Conservation (phyloP, 768 basidiomycete genomes). For the Coprinellus micaceus region DNA sequence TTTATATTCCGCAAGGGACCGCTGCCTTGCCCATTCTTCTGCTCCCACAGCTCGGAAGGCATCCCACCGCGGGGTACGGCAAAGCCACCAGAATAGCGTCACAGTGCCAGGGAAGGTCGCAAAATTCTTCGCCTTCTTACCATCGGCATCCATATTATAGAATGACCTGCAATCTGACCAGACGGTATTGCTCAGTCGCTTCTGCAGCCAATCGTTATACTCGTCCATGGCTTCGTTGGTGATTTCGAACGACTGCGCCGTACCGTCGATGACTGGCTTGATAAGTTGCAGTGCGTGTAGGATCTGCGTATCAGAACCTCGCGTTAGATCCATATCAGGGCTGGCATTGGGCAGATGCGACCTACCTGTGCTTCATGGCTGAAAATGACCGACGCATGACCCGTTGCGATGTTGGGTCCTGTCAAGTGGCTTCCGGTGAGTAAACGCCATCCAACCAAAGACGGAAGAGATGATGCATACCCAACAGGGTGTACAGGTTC, state of each 20-base stretch:
- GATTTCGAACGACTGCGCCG: slow-evolving; percentile 48
- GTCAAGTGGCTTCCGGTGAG: not conserved
- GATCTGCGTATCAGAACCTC: slow-evolving; percentile 33
- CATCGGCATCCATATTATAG: slow-evolving; percentile 32
- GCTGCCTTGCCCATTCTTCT: slow-evolving; percentile 15
- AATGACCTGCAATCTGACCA: slow-evolving; percentile 55
- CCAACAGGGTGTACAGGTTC: slow-evolving; percentile 46
- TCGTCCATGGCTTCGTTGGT: slow-evolving; percentile 40
- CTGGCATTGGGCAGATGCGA: slow-evolving; percentile 7
- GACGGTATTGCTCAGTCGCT: slow-evolving; percentile 43
- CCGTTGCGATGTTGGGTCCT: slow-evolving; percentile 57
- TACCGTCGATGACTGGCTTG: slow-evolving; percentile 46
- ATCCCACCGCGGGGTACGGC: slow-evolving; percentile 38
- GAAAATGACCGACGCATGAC: slow-evolving; percentile 57
- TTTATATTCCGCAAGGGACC: not conserved
- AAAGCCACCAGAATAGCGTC: slow-evolving; percentile 50
- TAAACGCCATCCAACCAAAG: slow-evolving; percentile 5
- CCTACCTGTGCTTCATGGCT: slow-evolving; percentile 53
- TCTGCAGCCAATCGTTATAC: slow-evolving; percentile 53
- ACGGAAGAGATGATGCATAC: slow-evolving; percentile 24
- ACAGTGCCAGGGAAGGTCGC: slow-evolving; percentile 55
- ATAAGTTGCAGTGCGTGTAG: slow-evolving; percentile 46
- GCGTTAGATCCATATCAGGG: slow-evolving; percentile 9
- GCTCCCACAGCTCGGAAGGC: slow-evolving; percentile 38
- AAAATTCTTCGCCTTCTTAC: slow-evolving; percentile 30